These are phyloP conservation scores for Kurtzmaniella fragi DNA, from an alignment of 805 yeast genomes.

Conservation along the genomic window DNA sequence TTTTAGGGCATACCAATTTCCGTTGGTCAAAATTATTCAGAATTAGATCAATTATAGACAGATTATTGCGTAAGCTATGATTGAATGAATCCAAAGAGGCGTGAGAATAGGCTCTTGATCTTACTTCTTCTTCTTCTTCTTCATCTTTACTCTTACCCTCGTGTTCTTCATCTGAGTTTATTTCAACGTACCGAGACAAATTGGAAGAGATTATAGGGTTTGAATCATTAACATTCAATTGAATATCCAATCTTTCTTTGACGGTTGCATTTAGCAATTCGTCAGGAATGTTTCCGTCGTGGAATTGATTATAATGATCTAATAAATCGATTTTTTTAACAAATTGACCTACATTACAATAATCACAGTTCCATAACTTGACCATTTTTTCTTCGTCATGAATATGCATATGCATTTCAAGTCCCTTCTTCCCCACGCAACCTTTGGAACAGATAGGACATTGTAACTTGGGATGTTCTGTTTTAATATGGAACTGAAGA, in stretches of 20 bases:
- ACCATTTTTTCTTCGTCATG: constrained; percentile 53
- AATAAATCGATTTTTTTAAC: constrained; percentile 53
- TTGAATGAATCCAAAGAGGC: constrained; percentile 14
- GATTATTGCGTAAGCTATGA: constrained; percentile 11
- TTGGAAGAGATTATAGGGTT: neutral
- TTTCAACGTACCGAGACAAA: constrained; percentile 1
- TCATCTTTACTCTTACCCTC: constrained; percentile 4
- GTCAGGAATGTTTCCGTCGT: constrained; percentile 35
- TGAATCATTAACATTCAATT: constrained; percentile 10
- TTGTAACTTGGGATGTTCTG: constrained; percentile 64
- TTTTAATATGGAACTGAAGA: constrained; percentile 63
- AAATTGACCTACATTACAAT: constrained; percentile 45
- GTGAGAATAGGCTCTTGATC: constrained; percentile 10
- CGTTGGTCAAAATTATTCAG: constrained; percentile 31
- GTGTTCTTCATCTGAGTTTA: constrained; percentile 8
- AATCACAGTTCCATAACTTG: constrained; percentile 64
- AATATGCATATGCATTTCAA: constrained; percentile 63
- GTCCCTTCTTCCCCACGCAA: constrained; percentile 68
- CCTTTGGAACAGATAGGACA: constrained; percentile 65
- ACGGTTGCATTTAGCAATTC: constrained; percentile 23
- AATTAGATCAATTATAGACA: constrained; percentile 32
- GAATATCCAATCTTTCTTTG: constrained; percentile 14
- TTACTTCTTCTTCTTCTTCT: constrained; percentile 6
- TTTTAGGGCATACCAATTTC: constrained; percentile 41
- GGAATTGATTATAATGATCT: constrained; percentile 51